These are phyloP conservation scores for Xerocomus brunneocitrinus DNA, from an alignment of 768 basidiomycete genomes.

Conservation along the genomic window DNA sequence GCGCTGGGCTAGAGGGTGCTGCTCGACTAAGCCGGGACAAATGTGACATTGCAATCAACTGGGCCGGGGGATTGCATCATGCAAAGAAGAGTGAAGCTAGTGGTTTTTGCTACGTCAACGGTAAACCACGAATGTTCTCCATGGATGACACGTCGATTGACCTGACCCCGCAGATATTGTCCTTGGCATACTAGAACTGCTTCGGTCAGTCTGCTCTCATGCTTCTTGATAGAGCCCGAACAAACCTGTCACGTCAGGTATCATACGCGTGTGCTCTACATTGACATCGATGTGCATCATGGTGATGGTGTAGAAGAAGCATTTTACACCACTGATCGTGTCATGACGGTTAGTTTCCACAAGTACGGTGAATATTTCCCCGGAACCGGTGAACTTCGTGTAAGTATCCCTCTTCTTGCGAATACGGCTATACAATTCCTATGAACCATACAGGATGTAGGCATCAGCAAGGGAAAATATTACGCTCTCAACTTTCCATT, in stretches of 20 bases:
- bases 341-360: constrained; percentile 98
- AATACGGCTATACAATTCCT: constrained; percentile 3
- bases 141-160: neutral
- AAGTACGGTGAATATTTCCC: constrained; percentile 99
- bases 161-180: constrained; percentile 74
- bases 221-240: neutral
- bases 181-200: constrained; percentile 89
- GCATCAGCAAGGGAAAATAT: constrained; percentile 90
- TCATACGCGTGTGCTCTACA: constrained; percentile 91
- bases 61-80: constrained; percentile 98
- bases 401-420: constrained; percentile 33
- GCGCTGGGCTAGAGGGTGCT: constrained; percentile 74
- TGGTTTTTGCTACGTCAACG: constrained; percentile 99
- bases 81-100: constrained; percentile 99
- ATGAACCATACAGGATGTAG: constrained; percentile 62
- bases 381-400: constrained; percentile 94
- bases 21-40: constrained; percentile 93
- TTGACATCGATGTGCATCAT: constrained; percentile 98
- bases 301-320: constrained; percentile 99
- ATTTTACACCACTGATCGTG: constrained; percentile 97
- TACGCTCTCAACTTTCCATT: constrained; percentile 94
- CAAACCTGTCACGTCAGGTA: constrained; percentile 47
- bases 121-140: constrained; percentile 35
- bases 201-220: constrained; percentile 49
- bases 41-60: constrained; percentile 98